phyloP scores from a whole-genome alignment of 192 early-diverging fungal genomes.

The Oehlia diaphana region DNA sequence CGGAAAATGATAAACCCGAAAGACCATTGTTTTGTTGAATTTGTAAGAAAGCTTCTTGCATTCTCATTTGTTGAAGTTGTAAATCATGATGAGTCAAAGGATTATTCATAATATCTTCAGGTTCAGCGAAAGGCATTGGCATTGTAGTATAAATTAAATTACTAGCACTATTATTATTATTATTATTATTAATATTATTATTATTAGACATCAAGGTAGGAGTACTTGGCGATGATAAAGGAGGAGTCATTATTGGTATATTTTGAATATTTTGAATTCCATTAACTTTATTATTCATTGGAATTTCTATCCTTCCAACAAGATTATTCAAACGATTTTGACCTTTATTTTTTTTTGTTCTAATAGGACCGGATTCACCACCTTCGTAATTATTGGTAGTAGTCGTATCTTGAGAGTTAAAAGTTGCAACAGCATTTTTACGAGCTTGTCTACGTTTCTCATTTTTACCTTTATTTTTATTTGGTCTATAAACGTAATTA shows the following conservation, averaged over 20 bases:
- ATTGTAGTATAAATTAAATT: background rate
- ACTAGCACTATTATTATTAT: background rate
- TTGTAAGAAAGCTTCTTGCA: background rate
- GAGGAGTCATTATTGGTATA: background rate
- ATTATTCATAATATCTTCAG: background rate
- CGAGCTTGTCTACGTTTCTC: conserved; percentile 3
- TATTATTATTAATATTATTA: background rate
- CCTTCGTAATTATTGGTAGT: no score
- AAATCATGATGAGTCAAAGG: background rate
- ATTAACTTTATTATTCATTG: background rate
- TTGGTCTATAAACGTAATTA: conserved; percentile 22
- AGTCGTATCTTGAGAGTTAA: background rate
- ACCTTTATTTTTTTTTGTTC: background rate
- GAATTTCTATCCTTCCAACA: background rate
- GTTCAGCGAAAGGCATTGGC: background rate
- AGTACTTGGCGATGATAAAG: background rate
- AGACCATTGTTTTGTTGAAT: background rate
- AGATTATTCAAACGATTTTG: background rate
- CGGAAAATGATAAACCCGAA: background rate
- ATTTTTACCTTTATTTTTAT: conserved; percentile 25
- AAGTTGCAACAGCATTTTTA: background rate
- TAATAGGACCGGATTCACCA: background rate
- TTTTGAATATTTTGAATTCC: background rate
- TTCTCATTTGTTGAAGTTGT: background rate
- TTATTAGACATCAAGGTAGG: background rate